Evolutionary conservation across 148 eudicot genomes (phyloP), one percentile per base, ranked within the genome.

Genomic region (Rheum nobile): DNA sequence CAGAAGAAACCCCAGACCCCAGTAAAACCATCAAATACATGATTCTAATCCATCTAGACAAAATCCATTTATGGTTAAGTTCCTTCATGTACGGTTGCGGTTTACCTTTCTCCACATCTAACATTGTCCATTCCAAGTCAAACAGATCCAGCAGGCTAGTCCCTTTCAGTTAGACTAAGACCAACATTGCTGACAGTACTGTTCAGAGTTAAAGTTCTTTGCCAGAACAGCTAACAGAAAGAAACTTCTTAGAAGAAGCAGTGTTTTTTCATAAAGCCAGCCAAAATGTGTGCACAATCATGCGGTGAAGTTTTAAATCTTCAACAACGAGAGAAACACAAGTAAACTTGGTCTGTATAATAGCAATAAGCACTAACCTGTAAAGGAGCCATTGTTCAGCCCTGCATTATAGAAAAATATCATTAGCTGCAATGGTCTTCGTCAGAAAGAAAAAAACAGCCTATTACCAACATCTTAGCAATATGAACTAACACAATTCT

Each of bases 321-420:
- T 26, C 34, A 24, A 24, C 24, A 57, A 28, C 31, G 5, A 4
- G 6, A 57, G 67, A 57, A 8, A 24, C 35, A 32, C 1, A 31
- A 63, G 39, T 63, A 16, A 63, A 31, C 38, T 32, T 24, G 31
- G 24, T 68, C 17, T 16, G 24, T 4, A 39, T 24, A 39, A 41
- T 39, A 71, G 32, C 31, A 71, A 22, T 21, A 41, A 34, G 50
- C 35, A 76, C 84, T 65, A 76, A 83, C 86, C 86, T 78, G 80
- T 50, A 55, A 83, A 83, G 71, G 83, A 78, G 71, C 77, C 65
- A 78, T 83, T 83, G 77, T 76, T 76, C 71, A 83, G 74, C 39
- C 77, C 86, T 83, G 86, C 77, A 79, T 70, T 57, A 70, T 4
- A 71, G 47, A 55, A 55, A 47, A 39, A 72, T 1, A 67, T 16